Base-by-base conservation (phyloP, 805 yeast species). In the Cyberlindnera euphorbiae region DNA sequence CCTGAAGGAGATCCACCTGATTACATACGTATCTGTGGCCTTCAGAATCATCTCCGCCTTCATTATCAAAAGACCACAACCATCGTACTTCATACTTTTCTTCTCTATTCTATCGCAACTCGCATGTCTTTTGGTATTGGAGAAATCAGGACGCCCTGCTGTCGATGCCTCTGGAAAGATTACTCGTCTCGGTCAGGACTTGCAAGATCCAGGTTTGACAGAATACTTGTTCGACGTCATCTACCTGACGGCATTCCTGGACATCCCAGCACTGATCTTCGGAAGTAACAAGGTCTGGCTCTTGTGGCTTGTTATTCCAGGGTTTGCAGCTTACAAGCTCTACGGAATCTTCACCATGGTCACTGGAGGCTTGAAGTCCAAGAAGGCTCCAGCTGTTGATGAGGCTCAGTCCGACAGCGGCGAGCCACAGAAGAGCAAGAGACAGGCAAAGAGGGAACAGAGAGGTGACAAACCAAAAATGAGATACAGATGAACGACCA, bases 141-240 rank as follows among this genome's bases (percentile, higher is more conserved):
- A 75, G 39, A 63, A 58, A 29, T 59, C 64, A 15, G 80, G 79
- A 1, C 60, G 79, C 41, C 81, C 81, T 2, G 42, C 36, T 2
- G 66, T 63, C 39, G 73, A 66, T 33, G 29, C 33, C 6, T 35
- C 43, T 28, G 58, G 61, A 5, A 66, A 63, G 44, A 55, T 73
- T 38, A 45, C 64, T 8, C 63, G 56, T 16, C 58, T 67, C 25
- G 80, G 80, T 1, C 67, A 65, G 30, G 79, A 77, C 44, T 56
- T 76, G 32, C 50, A 55, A 23, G 71, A 68, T 17, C 63, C 62
- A 10, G 79, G 79, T 0, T 52, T 75, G 10, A 67, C 65, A 25
- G 80, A 75, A 51, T 74, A 73, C 52, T 55, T 75, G 55, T 73
- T 75, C 44, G 83, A 77, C 49, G 45, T 72, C 25, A 58, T 76